Evolutionary conservation across 371 early-diverging fungal species (phyloP).

Genomic region (Smittium mucronatum): DNA sequence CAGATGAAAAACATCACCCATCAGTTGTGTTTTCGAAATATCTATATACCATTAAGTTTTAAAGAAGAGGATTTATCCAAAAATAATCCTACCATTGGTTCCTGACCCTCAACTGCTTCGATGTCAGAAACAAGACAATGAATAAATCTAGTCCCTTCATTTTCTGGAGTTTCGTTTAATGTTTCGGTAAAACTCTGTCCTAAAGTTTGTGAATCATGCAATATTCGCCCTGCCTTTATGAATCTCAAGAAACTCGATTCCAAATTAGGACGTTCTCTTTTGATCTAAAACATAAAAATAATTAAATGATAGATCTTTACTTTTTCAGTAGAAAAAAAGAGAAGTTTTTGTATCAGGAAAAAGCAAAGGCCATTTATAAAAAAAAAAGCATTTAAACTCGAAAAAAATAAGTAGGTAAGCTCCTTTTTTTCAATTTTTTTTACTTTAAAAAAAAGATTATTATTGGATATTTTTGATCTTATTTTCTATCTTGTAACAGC

Average conservation of each 20-base stretch:
- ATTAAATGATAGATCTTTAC: background rate
- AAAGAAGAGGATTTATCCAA: background rate
- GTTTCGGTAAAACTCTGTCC: background rate
- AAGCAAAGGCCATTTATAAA: too few species aligned
- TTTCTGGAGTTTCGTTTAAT: background rate
- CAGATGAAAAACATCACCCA: background rate
- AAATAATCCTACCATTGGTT: background rate
- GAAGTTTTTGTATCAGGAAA: too few species aligned
- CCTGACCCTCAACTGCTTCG: background rate
- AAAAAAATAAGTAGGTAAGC: background rate
- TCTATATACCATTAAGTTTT: background rate
- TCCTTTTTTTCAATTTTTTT: background rate
- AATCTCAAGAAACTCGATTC: background rate
- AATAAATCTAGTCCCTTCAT: background rate
- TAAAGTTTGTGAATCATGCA: conserved; percentile 7
- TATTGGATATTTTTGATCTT: too few species aligned
- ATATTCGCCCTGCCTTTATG: conserved; percentile 7
- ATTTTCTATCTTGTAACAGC: too few species aligned
- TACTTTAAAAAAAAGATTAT: background rate
- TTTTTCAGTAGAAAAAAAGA: too few species aligned
- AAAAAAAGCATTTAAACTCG: too few species aligned
- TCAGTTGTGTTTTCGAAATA: background rate
- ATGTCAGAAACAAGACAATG: conserved; percentile 10
- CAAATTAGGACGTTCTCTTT: background rate
- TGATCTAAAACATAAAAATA: conserved; percentile 5